Conservation (phyloP, 352 stramenopile genomes). For the Pythium aquatile region DNA sequence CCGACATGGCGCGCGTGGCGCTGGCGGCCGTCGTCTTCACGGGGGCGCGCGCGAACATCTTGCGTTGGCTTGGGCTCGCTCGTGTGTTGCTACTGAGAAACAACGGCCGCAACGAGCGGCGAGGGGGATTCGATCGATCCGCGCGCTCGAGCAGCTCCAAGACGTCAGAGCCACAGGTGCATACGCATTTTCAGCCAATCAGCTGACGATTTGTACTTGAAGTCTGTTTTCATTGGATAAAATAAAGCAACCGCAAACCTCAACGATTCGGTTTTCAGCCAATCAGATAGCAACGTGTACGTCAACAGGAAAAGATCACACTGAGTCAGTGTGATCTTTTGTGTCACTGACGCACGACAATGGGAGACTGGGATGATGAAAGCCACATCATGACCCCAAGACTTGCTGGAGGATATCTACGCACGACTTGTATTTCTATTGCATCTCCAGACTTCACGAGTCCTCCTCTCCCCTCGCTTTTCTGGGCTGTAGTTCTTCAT, state of each 20-base stretch:
- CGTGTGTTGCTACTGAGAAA: not conserved
- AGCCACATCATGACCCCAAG: not conserved
- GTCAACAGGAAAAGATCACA: conserved; percentile 23
- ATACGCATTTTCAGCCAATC: conserved; percentile 24
- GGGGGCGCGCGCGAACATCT: conserved; percentile 62
- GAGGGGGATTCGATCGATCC: conserved; percentile 12
- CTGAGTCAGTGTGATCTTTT: no score
- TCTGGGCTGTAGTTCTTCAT: not conserved
- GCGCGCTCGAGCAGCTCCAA: conserved; percentile 2
- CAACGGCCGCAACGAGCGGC: conserved; percentile 8
- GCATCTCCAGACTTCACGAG: no score
- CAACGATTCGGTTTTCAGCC: conserved; percentile 10
- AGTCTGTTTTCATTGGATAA: conserved; percentile 21
- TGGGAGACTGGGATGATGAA: not conserved
- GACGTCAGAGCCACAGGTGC: conserved; percentile 25
- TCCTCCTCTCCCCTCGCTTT: not conserved
- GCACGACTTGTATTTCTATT: not conserved
- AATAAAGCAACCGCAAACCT: not conserved
- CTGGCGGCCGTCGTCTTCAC: conserved; percentile 43
- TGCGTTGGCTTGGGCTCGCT: conserved; percentile 5
- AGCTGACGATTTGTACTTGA: conserved; percentile 6
- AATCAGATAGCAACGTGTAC: conserved; percentile 14
- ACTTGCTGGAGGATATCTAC: not conserved
- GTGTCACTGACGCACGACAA: conserved; percentile 1
- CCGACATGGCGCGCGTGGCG: conserved; percentile 78